phyloP scores from a whole-genome alignment of 441 rosid species.

The Erodium moschatum region DNA sequence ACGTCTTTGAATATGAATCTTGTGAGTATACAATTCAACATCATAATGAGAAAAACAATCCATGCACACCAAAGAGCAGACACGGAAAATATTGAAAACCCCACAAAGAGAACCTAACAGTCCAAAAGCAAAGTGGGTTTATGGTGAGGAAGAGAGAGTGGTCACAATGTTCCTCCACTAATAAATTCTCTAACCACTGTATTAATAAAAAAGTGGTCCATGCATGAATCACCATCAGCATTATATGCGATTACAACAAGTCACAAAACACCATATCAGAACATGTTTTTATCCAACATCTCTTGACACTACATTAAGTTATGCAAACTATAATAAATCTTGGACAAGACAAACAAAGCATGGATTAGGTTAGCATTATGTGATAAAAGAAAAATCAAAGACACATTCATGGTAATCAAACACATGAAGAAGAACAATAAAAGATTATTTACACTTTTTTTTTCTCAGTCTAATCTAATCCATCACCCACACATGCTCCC shows the following conservation, averaged over 20 bases:
- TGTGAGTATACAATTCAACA: too few species aligned
- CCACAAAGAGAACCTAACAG: too few species aligned
- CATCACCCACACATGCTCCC: too few species aligned
- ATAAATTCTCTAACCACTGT: too few species aligned
- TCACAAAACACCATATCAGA: neutral
- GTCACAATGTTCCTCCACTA: too few species aligned
- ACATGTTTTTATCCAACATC: neutral
- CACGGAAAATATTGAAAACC: neutral
- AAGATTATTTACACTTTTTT: neutral
- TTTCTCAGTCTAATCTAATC: too few species aligned
- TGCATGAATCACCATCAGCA: too few species aligned
- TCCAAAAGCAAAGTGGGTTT: too few species aligned
- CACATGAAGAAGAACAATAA: neutral
- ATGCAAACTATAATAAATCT: neutral
- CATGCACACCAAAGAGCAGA: neutral
- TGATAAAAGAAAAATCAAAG: neutral
- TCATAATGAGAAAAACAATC: neutral
- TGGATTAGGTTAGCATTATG: neutral
- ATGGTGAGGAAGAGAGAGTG: too few species aligned
- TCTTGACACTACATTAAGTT: neutral
- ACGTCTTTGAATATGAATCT: too few species aligned
- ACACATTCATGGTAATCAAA: neutral
- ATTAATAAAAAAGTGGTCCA: too few species aligned
- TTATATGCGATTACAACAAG: too few species aligned
- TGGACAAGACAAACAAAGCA: constrained; percentile 1